Base-by-base conservation (phyloP, 2,329 filamentous ascomycete species). In the Fonsecaea pugnacius region DNA sequence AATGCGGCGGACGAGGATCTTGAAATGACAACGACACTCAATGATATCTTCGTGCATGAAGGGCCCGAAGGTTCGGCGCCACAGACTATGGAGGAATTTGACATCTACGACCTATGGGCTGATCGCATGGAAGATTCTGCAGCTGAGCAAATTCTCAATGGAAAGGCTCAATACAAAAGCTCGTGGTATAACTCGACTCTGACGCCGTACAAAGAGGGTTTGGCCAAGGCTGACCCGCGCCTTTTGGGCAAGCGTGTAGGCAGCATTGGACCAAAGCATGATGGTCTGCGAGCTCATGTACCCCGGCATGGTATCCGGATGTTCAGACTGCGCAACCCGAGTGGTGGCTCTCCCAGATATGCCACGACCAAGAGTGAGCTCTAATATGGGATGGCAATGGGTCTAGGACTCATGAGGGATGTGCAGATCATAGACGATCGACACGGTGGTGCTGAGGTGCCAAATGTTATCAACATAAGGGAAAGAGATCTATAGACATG, bases 91-190 rank as follows among this genome's bases (percentile, higher is more conserved):
- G 72, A 78, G 64, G 74, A 73, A 0, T 86, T 82, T 81, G 82
- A 84, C 65, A 74, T 86, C 2, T 80, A 81, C 54, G 83, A 86
- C 70, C 75, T 86, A 0, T 85, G 84, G 84, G 82, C 78, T 3
- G 79, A 82, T 67, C 76, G 84, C 12, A 84, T 86, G 82, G 75
- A 73, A 18, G 75, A 80, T 56, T 75, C 72, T 3, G 78, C 79
- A 43, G 82, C 83, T 1, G 70, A 72, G 38, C 72, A 75, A 0
- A 76, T 85, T 43, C 75, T 85, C 9, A 74, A 77, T 38, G 78
- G 78, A 0, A 55, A 73, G 69, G 0, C 67, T 66, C 32, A 76
- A 75, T 61, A 73, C 70, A n/a, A 75, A 73, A 3, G 74, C 74
- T 56, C 66, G 51, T 71, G 78, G 67, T 83, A 82, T 71, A 84